Evolutionary conservation across 768 basidiomycete species (phyloP), one percentile per base, ranked within the genome.

Genomic region (Hysterangium stoloniferum): DNA sequence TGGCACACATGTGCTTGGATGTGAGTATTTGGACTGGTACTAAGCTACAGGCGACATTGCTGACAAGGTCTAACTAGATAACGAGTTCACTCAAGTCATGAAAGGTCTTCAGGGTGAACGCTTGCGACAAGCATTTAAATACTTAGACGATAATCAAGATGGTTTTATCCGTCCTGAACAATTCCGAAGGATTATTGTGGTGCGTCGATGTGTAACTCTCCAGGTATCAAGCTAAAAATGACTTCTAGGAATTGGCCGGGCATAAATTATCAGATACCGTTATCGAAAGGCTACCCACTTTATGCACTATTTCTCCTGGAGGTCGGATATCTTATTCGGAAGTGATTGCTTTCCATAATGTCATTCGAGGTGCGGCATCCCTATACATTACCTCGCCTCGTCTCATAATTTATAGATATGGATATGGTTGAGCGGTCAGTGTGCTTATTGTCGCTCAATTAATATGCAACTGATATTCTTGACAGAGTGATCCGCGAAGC

Each of bases 91-190:
- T 27, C 94, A 97, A 69, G 71, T 98, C 53, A 96, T 99, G 91
- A 98, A 97, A 68, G 95, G 93, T 36, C 77, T 97, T 50, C 96
- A 97, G 70, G 96, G 94, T 61, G 96, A 99, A 68, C 84, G 96
- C 28, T 73, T 99, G 48, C 86, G 96, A 54, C 96, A 99, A 69
- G 86, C 93, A 22, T 99, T 98, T 74, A 86, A 81, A 69, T 80
- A 83, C 67, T 76, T 98, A 62, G 95, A 98, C 67, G 70, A 74
- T 43, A 86, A 95, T 62, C 80, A 86, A 62, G 89, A 95, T 62
- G 96, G 96, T 38, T 91, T 95, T 69, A 97, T 99, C 67, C 74
- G 72, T 56, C 88, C 94, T 15, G 88, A 91, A 46, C 83, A 97
- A 62, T 98, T 98, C 70, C 92, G 96, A 65, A 80, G 79, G 56